Evolutionary conservation across 1,284 basidiomycete species (phyloP), one percentile per base, ranked within the genome.

Genomic region (Sphaerobolus stellatus): DNA sequence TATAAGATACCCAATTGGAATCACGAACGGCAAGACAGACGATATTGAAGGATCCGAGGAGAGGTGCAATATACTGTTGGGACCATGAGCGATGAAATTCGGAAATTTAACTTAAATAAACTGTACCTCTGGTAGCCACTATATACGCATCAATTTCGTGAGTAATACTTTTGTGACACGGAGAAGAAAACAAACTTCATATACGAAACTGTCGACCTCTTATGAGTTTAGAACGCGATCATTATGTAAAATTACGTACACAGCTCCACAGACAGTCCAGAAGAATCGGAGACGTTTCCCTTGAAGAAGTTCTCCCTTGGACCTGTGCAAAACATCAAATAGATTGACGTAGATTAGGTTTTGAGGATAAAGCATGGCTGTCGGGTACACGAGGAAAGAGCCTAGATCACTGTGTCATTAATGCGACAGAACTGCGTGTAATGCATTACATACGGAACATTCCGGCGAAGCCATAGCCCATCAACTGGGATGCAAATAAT

Each of bases 381-480:
- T 72, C 4, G 73, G 73, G 56, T 68, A 68, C 18, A 74, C 69
- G 44, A 73, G 63, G 56, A 72, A 64, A 7, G 45, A 48, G 20
- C 45, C 45, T 48, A 25, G 8, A 18, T 11, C n/a, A 18, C 20
- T 6, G 45, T 25, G 7, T 11, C 33, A 25, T 13, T n/a, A 27
- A 11, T 27, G 27, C 5, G 22, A 47, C n/a, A 9, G 8, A 27
- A 27, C n/a, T 29, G 27, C 5, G 18, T 16, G 28, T 9, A 9
- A 18, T 18, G 7, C 16, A 27, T 13, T 27, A 29, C 45, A 58
- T 60, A 16, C 68, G 59, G 44, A 67, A 64, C 30, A 73, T 55
- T 64, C 81, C 81, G 34, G 77, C 78, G 29, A 82, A 62, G 6
- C 79, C 78, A 55, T 83, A 81, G 2, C 81, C 81, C 60, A 82